These are phyloP conservation scores for Nicotiana obtusifolia DNA, from an alignment of 257 asterid genomes.

Conservation along the genomic window DNA sequence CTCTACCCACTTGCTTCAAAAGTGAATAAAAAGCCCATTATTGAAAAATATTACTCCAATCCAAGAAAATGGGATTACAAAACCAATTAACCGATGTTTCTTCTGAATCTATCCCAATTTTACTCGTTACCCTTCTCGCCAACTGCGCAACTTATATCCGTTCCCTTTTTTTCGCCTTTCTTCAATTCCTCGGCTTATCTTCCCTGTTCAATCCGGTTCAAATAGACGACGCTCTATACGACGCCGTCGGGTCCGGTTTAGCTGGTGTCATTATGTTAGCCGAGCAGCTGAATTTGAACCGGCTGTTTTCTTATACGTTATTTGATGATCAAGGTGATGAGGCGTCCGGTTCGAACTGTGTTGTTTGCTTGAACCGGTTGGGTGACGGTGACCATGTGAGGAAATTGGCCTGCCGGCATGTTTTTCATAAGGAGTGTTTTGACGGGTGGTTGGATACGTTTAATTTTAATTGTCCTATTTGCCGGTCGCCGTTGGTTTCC, in stretches of 20 bases:
- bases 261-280: slow-evolving; percentile 51
- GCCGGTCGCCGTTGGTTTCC: slow-evolving; percentile 45
- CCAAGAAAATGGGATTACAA: slow-evolving; percentile 50
- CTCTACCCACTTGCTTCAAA: not conserved
- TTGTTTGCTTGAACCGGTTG: slow-evolving; percentile 60
- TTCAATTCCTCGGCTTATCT: slow-evolving; percentile 31
- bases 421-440: slow-evolving; percentile 72
- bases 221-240: slow-evolving; percentile 30
- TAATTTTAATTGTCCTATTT: slow-evolving; percentile 68
- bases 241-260: slow-evolving; percentile 51
- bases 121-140: slow-evolving; percentile 43
- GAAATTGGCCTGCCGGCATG: slow-evolving; percentile 56
- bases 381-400: slow-evolving; percentile 62
- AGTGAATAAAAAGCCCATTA: not conserved
- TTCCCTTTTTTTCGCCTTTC: slow-evolving; percentile 24
- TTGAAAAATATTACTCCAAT: not conserved
- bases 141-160: slow-evolving; percentile 45
- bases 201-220: slow-evolving; percentile 16
- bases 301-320: slow-evolving; percentile 25
- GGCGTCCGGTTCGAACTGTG: slow-evolving; percentile 40
- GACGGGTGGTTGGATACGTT: slow-evolving; percentile 84
- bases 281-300: slow-evolving; percentile 63
- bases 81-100: slow-evolving; percentile 62
- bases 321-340: not conserved
- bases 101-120: slow-evolving; percentile 50